Evolutionary conservation across 2,329 filamentous ascomycete species (phyloP).

Genomic region (Ceratocystiopsis minuta): DNA sequence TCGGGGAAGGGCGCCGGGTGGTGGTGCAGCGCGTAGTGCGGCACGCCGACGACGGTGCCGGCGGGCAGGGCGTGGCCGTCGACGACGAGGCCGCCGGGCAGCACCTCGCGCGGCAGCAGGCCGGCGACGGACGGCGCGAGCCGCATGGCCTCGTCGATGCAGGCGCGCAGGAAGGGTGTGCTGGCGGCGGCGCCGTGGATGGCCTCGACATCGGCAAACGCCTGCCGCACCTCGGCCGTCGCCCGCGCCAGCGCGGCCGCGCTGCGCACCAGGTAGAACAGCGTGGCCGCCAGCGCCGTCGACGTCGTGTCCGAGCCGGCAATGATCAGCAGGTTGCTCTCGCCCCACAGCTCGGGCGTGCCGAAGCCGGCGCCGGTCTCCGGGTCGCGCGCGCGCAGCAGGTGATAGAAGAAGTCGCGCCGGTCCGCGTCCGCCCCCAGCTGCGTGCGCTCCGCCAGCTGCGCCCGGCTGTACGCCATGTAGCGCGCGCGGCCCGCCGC

Average conservation of each 20-base stretch:
- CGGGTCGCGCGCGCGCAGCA: slow-evolving; percentile 52
- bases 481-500: slow-evolving; percentile 49
- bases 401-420: slow-evolving; percentile 60
- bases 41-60: slow-evolving; percentile 44
- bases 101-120: slow-evolving; percentile 40
- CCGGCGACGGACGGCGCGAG: slow-evolving; percentile 43
- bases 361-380: slow-evolving; percentile 51
- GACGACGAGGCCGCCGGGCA: slow-evolving; percentile 34
- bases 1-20: slow-evolving; percentile 43
- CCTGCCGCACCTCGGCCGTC: slow-evolving; percentile 31
- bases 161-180: slow-evolving; percentile 42
- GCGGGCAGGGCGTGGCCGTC: slow-evolving; percentile 35
- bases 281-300: slow-evolving; percentile 43
- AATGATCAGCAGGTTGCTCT: slow-evolving; percentile 55
- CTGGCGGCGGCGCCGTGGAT: slow-evolving; percentile 35
- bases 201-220: slow-evolving; percentile 33
- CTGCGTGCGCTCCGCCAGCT: slow-evolving; percentile 48
- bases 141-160: slow-evolving; percentile 48
- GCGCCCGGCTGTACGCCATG: slow-evolving; percentile 51
- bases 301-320: slow-evolving; percentile 57
- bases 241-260: slow-evolving; percentile 27
- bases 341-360: slow-evolving; percentile 49
- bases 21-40: slow-evolving; percentile 52
- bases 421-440: slow-evolving; percentile 47
- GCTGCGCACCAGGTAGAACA: slow-evolving; percentile 44